Conservation (phyloP, 192 early-diverging fungal genomes). For the Fimicolochytrium jonesii region DNA sequence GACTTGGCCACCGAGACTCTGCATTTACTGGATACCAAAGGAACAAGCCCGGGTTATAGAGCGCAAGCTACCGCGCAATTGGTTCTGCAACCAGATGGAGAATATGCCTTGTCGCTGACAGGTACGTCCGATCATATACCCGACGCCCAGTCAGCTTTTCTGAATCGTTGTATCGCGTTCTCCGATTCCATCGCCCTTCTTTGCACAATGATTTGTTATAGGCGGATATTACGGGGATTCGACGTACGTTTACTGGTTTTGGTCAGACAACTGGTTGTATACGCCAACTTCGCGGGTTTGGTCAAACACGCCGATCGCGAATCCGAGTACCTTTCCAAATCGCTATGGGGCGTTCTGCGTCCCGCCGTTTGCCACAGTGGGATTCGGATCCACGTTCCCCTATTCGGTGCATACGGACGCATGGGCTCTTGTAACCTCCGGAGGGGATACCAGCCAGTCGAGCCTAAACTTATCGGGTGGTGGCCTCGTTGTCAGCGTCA, state of each 20-base stretch:
- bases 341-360: neutral
- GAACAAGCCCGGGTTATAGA: no score
- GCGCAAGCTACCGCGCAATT: no score
- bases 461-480: neutral
- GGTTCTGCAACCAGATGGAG: neutral
- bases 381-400: neutral
- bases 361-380: neutral
- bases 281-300: neutral
- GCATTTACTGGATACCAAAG: neutral
- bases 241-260: conserved; percentile 3
- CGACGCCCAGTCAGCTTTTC: no score
- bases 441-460: neutral
- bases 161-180: no score
- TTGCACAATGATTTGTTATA: no score
- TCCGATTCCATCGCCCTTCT: no score
- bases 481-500: neutral
- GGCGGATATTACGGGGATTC: neutral
- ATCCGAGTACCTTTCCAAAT: neutral
- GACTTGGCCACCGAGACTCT: neutral
- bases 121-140: neutral
- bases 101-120: neutral
- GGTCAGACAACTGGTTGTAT: no score
- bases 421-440: neutral
- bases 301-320: neutral
- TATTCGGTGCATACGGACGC: neutral